phyloP scores from a whole-genome alignment of 2,329 filamentous ascomycete species.

The Aciculosporium take region DNA sequence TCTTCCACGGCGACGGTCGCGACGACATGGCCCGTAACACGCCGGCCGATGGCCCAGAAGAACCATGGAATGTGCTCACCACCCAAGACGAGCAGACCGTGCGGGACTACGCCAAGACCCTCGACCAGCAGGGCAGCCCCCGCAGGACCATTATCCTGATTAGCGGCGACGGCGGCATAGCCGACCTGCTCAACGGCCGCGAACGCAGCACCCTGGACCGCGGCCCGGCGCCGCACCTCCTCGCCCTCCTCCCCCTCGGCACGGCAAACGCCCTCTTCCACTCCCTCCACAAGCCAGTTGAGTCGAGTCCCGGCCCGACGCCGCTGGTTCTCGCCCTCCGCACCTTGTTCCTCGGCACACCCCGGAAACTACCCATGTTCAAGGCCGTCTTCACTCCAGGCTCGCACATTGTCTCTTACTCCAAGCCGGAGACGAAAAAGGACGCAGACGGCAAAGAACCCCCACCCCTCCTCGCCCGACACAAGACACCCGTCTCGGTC shows the following conservation, averaged over 20 bases:
- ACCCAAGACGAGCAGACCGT: constrained; percentile 54
- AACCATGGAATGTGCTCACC: constrained; percentile 28
- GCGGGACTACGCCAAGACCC: constrained; percentile 39
- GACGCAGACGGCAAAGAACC: not conserved
- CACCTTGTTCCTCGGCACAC: constrained; percentile 43
- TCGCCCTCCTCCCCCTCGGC: constrained; percentile 45
- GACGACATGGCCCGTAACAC: too few species aligned
- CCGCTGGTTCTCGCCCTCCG: constrained; percentile 36
- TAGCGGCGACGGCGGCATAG: constrained; percentile 75
- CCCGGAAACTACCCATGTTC: constrained; percentile 47
- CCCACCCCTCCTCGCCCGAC: constrained; percentile 11
- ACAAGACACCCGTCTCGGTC: constrained; percentile 21
- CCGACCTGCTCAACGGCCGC: constrained; percentile 61
- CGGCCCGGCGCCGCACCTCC: constrained; percentile 21
- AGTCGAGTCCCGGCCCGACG: constrained; percentile 25
- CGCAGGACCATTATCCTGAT: constrained; percentile 54
- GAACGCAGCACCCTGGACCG: constrained; percentile 6
- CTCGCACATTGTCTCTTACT: constrained; percentile 31
- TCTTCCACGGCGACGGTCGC: constrained; percentile 13
- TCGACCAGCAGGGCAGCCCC: constrained; percentile 14
- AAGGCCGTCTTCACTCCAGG: constrained; percentile 45
- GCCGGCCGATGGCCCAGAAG: not conserved
- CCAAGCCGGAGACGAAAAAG: not conserved
- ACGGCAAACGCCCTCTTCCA: constrained; percentile 53
- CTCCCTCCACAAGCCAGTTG: constrained; percentile 44